Percentiles rank a stretch among this genome's conserved stretches.
These are phyloP conservation scores for Carex myosuroides DNA, from an alignment of 176 grass and related monocot genomes.

Conservation along the genomic window DNA sequence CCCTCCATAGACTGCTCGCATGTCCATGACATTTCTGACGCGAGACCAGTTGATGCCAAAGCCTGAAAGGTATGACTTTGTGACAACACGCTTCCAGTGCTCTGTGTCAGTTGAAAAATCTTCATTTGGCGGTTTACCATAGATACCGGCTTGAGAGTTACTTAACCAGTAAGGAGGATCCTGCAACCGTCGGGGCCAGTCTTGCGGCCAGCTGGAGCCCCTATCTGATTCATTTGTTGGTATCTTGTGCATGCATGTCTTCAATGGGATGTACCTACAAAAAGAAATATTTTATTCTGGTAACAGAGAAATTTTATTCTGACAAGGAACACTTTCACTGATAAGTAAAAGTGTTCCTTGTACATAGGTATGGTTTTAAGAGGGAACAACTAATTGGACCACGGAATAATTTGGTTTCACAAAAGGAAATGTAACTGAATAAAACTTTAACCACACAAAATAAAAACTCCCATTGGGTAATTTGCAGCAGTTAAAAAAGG, in stretches of 20 bases:
- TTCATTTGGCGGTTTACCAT: slow-evolving; percentile 59
- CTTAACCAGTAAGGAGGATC: slow-evolving; percentile 72
- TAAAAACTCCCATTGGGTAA: not conserved
- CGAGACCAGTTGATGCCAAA: slow-evolving; percentile 76
- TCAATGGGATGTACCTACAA: slow-evolving; percentile 65
- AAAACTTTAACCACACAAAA: not conserved
- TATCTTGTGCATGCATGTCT: slow-evolving; percentile 77
- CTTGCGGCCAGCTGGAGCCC: slow-evolving; percentile 49
- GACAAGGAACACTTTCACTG: not conserved
- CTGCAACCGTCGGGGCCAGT: slow-evolving; percentile 57
- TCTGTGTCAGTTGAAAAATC: slow-evolving; percentile 63
- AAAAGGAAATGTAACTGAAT: not conserved
- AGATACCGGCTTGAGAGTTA: slow-evolving; percentile 41
- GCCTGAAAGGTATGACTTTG: slow-evolving; percentile 64
- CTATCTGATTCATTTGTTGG: slow-evolving; percentile 35
- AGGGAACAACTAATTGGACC: not conserved
- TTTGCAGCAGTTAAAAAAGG: not conserved
- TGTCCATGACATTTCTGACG: slow-evolving; percentile 98
- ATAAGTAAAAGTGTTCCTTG: not conserved
- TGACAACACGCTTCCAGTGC: slow-evolving; percentile 60
- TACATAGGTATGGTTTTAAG: not conserved
- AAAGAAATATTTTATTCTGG: not conserved
- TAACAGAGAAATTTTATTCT: not conserved
- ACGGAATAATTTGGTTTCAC: not conserved
- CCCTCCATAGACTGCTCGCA: slow-evolving; percentile 94